These are phyloP conservation scores for Pholiota adiposa DNA, from an alignment of 1,284 basidiomycete genomes.

Conservation along the genomic window DNA sequence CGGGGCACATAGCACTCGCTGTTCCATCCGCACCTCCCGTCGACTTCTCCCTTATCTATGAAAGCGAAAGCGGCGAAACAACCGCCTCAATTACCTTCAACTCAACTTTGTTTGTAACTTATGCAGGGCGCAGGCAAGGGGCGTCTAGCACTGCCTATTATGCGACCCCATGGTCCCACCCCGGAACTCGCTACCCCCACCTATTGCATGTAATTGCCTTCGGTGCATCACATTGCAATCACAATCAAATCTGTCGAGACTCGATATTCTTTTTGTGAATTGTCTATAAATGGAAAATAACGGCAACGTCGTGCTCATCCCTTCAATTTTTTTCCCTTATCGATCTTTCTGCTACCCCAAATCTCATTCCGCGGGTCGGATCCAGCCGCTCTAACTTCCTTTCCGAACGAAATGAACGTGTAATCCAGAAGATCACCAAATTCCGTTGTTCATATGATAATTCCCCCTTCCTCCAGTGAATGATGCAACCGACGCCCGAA, in stretches of 20 bases:
- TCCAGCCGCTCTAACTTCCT: not conserved
- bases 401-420: not conserved
- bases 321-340: not conserved
- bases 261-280: not conserved
- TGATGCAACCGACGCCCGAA: not conserved
- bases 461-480: not conserved
- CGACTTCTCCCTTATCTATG: not conserved
- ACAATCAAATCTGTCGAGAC: no score
- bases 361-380: not conserved
- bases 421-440: not conserved
- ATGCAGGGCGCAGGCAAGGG: not conserved
- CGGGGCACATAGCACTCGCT: not conserved
- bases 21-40: not conserved
- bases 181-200: not conserved
- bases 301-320: not conserved
- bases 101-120: not conserved
- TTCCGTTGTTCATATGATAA: not conserved
- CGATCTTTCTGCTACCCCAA: not conserved
- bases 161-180: not conserved
- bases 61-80: not conserved
- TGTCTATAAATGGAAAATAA: not conserved
- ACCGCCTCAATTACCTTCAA: not conserved
- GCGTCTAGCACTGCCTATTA: not conserved
- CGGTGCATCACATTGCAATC: no score
- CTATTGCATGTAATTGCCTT: no score